Evolutionary conservation across 768 basidiomycete species (phyloP).

Genomic region (Lactarius hatsudake): DNA sequence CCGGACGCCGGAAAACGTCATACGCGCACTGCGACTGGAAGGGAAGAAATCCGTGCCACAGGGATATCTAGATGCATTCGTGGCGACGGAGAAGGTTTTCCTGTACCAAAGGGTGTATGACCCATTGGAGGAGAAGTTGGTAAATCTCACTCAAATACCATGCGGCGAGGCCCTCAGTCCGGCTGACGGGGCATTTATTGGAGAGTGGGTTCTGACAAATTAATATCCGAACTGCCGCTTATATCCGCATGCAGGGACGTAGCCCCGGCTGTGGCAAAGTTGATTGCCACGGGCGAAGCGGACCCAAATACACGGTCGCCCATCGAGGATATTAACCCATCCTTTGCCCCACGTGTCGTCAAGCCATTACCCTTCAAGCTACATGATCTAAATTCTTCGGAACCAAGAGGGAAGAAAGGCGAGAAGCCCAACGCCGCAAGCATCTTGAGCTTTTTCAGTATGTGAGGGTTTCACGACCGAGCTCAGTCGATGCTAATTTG

Average conservation of each 20-base stretch:
- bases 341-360: conserved; percentile 52
- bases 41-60: conserved; percentile 80
- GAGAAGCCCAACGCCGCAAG: conserved; percentile 35
- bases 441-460: conserved; percentile 66
- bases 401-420: conserved; percentile 34
- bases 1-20: conserved; percentile 81
- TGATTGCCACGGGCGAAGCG: conserved; percentile 63
- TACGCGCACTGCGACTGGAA: conserved; percentile 72
- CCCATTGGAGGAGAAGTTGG: conserved; percentile 60
- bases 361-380: conserved; percentile 40
- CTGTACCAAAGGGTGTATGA: conserved; percentile 91
- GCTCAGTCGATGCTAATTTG: not conserved
- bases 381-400: conserved; percentile 23
- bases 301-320: conserved; percentile 67
- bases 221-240: conserved; percentile 2
- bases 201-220: conserved; percentile 46
- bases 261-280: conserved; percentile 59
- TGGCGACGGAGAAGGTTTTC: conserved; percentile 87
- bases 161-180: conserved; percentile 52
- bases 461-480: conserved; percentile 29
- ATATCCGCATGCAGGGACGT: conserved; percentile 49
- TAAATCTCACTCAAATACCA: conserved; percentile 64
- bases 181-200: conserved; percentile 68
- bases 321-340: conserved; percentile 78
- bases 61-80: conserved; percentile 72